Percentiles rank a stretch among this genome's conserved stretches.
These are phyloP conservation scores for Kluyveromyces marxianus DNA, from an alignment of 1,139 yeast species.

Conservation along the genomic window DNA sequence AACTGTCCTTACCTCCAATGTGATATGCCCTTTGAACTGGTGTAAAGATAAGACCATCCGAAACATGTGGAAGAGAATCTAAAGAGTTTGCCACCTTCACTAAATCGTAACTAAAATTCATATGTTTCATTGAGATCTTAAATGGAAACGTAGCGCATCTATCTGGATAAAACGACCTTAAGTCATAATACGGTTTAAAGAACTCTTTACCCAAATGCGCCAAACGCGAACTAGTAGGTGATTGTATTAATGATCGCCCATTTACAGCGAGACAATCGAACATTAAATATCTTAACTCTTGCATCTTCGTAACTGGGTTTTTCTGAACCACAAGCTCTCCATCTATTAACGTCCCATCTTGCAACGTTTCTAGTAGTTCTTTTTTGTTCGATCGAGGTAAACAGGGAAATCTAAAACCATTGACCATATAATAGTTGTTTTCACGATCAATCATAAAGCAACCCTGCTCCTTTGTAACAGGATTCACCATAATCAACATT, in stretches of 20 bases:
- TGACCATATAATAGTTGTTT: constrained; percentile 75
- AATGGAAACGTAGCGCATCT: constrained; percentile 75
- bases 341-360: constrained; percentile 83
- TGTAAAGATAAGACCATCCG: constrained; percentile 92
- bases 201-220: constrained; percentile 83
- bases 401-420: constrained; percentile 77
- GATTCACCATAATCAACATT: constrained; percentile 58
- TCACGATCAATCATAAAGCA: constrained; percentile 77
- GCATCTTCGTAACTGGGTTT: constrained; percentile 42
- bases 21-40: constrained; percentile 83
- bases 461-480: constrained; percentile 64
- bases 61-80: constrained; percentile 73
- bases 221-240: constrained; percentile 70
- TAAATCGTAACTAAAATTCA: constrained; percentile 78
- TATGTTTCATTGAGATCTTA: constrained; percentile 74
- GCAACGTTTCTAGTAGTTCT: constrained; percentile 41
- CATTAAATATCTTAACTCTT: constrained; percentile 72
- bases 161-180: constrained; percentile 63
- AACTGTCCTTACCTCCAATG: constrained; percentile 73
- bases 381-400: constrained; percentile 44
- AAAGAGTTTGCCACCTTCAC: constrained; percentile 67
- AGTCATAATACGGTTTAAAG: constrained; percentile 70
- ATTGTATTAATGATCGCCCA: constrained; percentile 58
- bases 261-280: constrained; percentile 88
- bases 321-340: constrained; percentile 74